Conservation (phyloP, 2,329 filamentous ascomycete species). For the Phialocephala subalpina region DNA sequence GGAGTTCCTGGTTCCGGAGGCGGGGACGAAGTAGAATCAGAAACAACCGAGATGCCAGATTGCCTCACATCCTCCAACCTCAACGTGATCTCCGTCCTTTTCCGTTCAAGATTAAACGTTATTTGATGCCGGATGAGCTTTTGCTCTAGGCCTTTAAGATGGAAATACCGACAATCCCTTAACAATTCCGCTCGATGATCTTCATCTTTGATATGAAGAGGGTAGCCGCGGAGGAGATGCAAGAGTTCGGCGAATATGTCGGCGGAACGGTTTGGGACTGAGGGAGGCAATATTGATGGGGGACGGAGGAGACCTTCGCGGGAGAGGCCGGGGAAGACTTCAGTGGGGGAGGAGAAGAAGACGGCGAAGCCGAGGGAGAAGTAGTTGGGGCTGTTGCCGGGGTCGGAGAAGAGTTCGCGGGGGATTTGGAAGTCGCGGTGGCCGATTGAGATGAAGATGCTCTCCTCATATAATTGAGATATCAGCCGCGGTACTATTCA, state of each 20-base stretch:
- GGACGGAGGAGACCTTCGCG: slow-evolving; percentile 82
- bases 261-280: slow-evolving; percentile 82
- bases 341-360: slow-evolving; percentile 82
- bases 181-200: slow-evolving; percentile 80
- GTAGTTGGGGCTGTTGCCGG: slow-evolving; percentile 94
- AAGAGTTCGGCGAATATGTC: slow-evolving; percentile 85
- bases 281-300: slow-evolving; percentile 84
- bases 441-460: slow-evolving; percentile 92
- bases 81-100: slow-evolving; percentile 78
- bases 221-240: slow-evolving; percentile 84
- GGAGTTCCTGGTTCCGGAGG: slow-evolving; percentile 32
- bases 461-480: slow-evolving; percentile 88
- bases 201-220: slow-evolving; percentile 77
- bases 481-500: slow-evolving; percentile 81
- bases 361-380: slow-evolving; percentile 90
- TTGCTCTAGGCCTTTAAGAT: slow-evolving; percentile 91
- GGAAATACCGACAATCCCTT: slow-evolving; percentile 89
- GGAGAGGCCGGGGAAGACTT: slow-evolving; percentile 87
- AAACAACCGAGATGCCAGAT: slow-evolving; percentile 75
- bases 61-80: slow-evolving; percentile 88
- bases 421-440: slow-evolving; percentile 89
- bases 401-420: slow-evolving; percentile 82
- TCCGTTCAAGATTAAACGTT: slow-evolving; percentile 74
- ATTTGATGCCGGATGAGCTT: slow-evolving; percentile 81
- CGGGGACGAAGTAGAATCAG: slow-evolving; percentile 50